Base-by-base conservation (phyloP, 805 yeast species). In the Blastobotrys chiropterorum region DNA sequence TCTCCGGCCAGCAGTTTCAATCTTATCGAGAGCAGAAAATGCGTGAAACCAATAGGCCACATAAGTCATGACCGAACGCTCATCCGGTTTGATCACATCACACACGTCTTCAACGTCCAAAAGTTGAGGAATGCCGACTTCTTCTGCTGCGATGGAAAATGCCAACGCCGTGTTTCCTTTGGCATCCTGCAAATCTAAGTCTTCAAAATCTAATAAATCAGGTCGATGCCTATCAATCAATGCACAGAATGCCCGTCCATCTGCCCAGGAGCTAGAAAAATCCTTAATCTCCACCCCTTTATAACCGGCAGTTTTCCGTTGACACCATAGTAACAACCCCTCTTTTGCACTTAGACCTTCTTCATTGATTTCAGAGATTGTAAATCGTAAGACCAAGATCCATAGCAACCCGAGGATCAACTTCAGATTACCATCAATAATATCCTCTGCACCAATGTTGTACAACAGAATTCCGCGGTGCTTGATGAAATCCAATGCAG, bases 341-440 rank as follows among this genome's bases (percentile, higher is more conserved):
- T 73, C 78, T 47, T 73, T 71, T 19, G 74, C 74, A 2, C 68
- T 59, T 14, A 66, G 54, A 1, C 74, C 74, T 44, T 70, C 73
- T 45, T 69, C 69, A 48, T 56, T 61, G 59, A 70, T 70, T 26
- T 68, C 71, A 5, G 68, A 65, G 34, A 70, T 64, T n/a, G 74
- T 64, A 54, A 68, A 70, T 16, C 68, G 53, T 30, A 70, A 53
- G 55, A 70, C 70, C 34, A 70, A 55, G 41, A 69, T 66, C 98
- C 98, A 90, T 60, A 90, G 85, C 58, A 90, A 76, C 51, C 98
- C 98, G 58, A 92, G 72, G 53, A 90, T 86, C 67, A 90, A 78
- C 69, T 90, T 96, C 65, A 89, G 95, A 62, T 86, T 90, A 61
- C 97, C 97, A 63, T 90, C 97, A 56, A 88, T 84, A 50, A 90